A percentile compares a stretch with the other conserved stretches of the same genome.
These are phyloP conservation scores for Gossypium bickii DNA, from an alignment of 345 rosid genomes.

Conservation along the genomic window DNA sequence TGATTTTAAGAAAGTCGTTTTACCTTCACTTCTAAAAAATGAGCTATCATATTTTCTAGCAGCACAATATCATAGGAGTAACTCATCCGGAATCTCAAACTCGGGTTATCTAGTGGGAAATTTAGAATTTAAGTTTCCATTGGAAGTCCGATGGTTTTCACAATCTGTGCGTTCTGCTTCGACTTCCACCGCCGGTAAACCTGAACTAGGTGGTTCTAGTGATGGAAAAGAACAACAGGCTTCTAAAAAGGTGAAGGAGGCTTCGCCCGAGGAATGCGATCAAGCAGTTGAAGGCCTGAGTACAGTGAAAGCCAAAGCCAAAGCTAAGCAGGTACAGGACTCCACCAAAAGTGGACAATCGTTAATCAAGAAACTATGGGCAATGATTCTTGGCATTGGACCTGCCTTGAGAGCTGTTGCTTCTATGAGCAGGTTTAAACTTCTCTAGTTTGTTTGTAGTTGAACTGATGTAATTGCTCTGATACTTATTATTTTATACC, in stretches of 20 bases:
- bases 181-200: slow-evolving; percentile 56
- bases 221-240: slow-evolving; percentile 41
- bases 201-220: slow-evolving; percentile 27
- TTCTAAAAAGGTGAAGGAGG: slow-evolving; percentile 61
- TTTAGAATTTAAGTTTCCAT: slow-evolving; percentile 30
- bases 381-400: slow-evolving; percentile 69
- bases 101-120: slow-evolving; percentile 36
- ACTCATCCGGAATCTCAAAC: slow-evolving; percentile 26
- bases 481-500: slow-evolving; percentile 17
- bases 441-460: slow-evolving; percentile 17
- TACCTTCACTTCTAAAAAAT: slow-evolving; percentile 28
- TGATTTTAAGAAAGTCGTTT: slow-evolving; percentile 25
- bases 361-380: slow-evolving; percentile 50
- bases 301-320: slow-evolving; percentile 81
- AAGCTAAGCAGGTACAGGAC: slow-evolving; percentile 71
- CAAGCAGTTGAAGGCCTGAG: slow-evolving; percentile 89
- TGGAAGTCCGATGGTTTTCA: slow-evolving; percentile 34
- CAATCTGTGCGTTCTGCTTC: slow-evolving; percentile 43
- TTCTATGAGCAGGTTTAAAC: slow-evolving; percentile 83
- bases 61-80: slow-evolving; percentile 20
- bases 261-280: slow-evolving; percentile 95
- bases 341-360: slow-evolving; percentile 49
- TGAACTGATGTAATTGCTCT: slow-evolving; percentile 9
- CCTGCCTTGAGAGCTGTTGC: slow-evolving; percentile 92
- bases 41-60: slow-evolving; percentile 10